Percentiles rank a stretch among this genome's conserved stretches.
These are phyloP conservation scores for Magnolia changhungtana DNA, from an alignment of 164 flowering plant species.

Conservation along the genomic window DNA sequence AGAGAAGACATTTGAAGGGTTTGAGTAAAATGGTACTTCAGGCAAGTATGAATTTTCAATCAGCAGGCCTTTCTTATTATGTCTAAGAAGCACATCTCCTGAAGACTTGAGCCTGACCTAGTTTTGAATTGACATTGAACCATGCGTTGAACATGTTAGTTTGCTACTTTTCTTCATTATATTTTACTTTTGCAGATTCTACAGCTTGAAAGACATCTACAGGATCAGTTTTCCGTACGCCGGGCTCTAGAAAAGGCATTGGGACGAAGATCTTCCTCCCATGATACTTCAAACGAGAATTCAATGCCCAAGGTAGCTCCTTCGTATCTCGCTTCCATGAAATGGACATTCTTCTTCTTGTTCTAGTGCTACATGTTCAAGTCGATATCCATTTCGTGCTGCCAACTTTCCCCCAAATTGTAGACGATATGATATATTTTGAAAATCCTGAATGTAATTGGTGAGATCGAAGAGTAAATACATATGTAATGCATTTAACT, in stretches of 20 bases:
- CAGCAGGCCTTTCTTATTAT: too few species aligned
- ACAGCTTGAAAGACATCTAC: constrained; percentile 54
- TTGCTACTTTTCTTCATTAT: neutral
- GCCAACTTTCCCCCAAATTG: neutral
- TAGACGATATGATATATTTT: too few species aligned
- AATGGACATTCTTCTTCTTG: neutral
- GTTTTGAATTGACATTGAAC: neutral
- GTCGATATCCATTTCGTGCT: neutral
- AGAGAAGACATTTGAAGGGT: too few species aligned
- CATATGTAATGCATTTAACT: too few species aligned
- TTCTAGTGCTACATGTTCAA: neutral
- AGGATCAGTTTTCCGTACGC: constrained; percentile 50
- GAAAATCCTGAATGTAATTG: too few species aligned
- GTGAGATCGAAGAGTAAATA: too few species aligned
- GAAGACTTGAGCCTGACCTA: neutral
- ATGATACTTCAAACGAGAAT: constrained; percentile 23
- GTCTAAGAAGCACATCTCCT: neutral
- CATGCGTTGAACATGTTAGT: neutral
- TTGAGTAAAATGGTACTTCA: too few species aligned
- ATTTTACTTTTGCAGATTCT: constrained; percentile 40
- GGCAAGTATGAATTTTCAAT: too few species aligned
- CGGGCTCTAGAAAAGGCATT: constrained; percentile 59
- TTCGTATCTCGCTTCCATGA: constrained; percentile 1
- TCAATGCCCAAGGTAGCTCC: constrained; percentile 54
- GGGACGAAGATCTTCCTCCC: constrained; percentile 30